Base-by-base conservation (phyloP, 148 eudicot genomes). In the Salicornia ramosissima region DNA sequence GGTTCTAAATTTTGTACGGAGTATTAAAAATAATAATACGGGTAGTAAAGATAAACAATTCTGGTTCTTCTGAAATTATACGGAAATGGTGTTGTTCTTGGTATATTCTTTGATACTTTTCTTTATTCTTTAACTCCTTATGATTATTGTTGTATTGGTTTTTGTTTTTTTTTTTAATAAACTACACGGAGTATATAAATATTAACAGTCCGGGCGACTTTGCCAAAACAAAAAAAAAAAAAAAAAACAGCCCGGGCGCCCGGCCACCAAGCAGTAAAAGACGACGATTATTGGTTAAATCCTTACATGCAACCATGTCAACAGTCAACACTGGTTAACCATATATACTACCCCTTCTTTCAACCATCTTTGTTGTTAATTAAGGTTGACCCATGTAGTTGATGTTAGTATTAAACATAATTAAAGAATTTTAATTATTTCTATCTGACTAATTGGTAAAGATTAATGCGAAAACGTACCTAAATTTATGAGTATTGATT, bases 221-320 rank as follows among this genome's bases (percentile, higher is more conserved):
- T n/a, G n/a, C n/a, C n/a, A n/a, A n/a, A n/a, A n/a, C n/a, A n/a
- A n/a, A n/a, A n/a, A n/a, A n/a, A n/a, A n/a, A n/a, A n/a, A n/a
- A n/a, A n/a, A n/a, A n/a, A n/a, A n/a, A n/a, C n/a, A n/a, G n/a
- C n/a, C n/a, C n/a, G n/a, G 40, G 40, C 40, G 8, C 4, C 40
- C 40, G 4, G 8, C 40, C 40, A 36, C 40, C 40, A 80, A 76
- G 83, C 80, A 76, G 19, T 18, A 49, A 7, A 49, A 49, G 24
- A 49, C 53, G 81, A 78, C 69, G 54, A 79, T 78, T 76, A 81
- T 78, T 78, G 84, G 84, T 81, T 78, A 77, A 79, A 81, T 75
- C 84, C 84, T 81, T 78, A 74, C 84, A 81, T 81, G 81, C 19
- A 15, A 9, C 79, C 84, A 80, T 79, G 80, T 0, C 50, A 46